A percentile compares a stretch with the other conserved stretches of the same genome.
phyloP scores from a whole-genome alignment of 2,329 filamentous ascomycete genomes.

The Colletotrichum coccodes region DNA sequence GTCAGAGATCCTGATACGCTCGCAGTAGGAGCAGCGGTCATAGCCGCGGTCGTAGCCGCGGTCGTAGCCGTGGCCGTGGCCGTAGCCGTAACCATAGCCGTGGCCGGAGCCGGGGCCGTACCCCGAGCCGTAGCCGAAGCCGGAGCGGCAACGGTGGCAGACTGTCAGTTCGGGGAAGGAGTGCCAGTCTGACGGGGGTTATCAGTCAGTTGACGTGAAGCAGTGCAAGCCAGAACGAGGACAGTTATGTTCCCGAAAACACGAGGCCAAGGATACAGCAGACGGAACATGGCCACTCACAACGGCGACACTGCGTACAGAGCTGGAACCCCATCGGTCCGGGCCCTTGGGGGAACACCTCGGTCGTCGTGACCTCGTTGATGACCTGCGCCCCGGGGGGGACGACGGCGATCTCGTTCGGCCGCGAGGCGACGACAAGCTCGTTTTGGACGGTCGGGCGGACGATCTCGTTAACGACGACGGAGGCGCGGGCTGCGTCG shows the following conservation, averaged over 20 bases:
- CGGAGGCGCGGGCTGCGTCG: not conserved
- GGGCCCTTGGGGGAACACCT: not conserved
- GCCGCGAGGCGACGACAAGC: not conserved
- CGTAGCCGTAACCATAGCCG: not conserved
- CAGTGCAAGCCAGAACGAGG: not conserved
- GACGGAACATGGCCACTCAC: not conserved
- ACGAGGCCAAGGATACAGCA: too few relatives aligned
- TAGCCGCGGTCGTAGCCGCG: not conserved
- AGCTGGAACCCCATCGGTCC: conserved; percentile 1
- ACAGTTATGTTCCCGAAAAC: not conserved
- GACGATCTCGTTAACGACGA: not conserved
- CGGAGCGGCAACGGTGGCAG: conserved; percentile 1
- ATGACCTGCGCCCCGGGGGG: not conserved
- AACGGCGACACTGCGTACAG: not conserved
- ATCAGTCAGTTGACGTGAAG: not conserved
- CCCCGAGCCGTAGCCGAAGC: not conserved
- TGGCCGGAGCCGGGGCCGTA: not conserved
- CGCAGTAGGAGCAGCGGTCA: not conserved
- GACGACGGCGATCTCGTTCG: not conserved
- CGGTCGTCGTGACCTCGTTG: not conserved
- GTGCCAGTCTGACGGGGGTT: not conserved
- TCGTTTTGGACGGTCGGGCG: not conserved
- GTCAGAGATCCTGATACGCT: not conserved
- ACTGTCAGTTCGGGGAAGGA: not conserved
- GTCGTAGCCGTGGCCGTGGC: not conserved